A percentile compares a stretch with the other conserved stretches of the same genome.
These are phyloP conservation scores for Endogone sp. DNA, from an alignment of 192 early-diverging fungal species.

Conservation along the genomic window DNA sequence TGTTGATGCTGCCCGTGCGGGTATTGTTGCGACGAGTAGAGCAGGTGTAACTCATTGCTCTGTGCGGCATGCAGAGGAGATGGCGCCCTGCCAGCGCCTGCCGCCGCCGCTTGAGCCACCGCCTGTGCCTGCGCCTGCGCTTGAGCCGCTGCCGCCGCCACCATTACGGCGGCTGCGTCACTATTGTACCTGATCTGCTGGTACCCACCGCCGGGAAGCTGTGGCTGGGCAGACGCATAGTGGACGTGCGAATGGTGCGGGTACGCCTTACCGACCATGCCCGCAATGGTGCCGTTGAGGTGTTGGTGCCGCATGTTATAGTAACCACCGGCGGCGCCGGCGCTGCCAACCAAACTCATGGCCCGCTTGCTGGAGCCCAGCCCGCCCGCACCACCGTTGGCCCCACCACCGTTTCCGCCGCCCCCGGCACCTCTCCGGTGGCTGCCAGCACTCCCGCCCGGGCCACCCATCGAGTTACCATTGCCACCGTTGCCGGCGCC, in stretches of 20 bases:
- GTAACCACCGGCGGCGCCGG: background rate
- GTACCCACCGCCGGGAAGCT: background rate
- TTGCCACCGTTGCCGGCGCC: background rate
- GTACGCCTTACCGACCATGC: background rate
- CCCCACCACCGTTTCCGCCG: background rate
- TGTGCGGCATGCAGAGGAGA: background rate
- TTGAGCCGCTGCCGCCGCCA: background rate
- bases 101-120: background rate
- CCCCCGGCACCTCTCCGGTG: background rate
- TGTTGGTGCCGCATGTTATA: background rate
- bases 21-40: background rate
- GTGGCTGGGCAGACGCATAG: background rate
- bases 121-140: background rate
- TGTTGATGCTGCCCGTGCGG: background rate
- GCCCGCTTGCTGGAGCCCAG: background rate
- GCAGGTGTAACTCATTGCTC: background rate
- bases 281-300: background rate
- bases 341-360: background rate
- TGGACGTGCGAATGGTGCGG: background rate
- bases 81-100: background rate
- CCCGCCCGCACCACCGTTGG: background rate
- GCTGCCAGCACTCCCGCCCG: background rate
- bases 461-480: background rate
- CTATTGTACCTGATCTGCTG: background rate
- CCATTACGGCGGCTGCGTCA: background rate